Percentiles rank a stretch among this genome's conserved stretches.
These are phyloP conservation scores for Acacia pycnantha DNA, from an alignment of 331 rosid species.

Conservation along the genomic window DNA sequence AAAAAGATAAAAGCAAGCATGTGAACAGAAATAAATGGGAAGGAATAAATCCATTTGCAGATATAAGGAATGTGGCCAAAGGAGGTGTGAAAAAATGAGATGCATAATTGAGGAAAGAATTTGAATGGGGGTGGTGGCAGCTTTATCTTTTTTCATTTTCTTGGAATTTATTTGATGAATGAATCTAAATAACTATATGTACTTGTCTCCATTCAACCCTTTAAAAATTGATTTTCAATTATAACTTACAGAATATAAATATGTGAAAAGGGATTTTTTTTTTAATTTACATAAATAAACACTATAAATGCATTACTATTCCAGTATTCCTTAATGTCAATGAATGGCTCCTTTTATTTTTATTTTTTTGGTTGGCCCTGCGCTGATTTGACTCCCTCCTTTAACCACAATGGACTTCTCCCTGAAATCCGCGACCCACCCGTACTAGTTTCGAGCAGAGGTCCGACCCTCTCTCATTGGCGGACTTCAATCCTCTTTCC, in stretches of 20 bases:
- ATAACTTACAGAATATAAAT: no score
- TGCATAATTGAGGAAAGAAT: not conserved
- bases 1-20: not conserved
- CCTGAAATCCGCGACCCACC: conserved; percentile 44
- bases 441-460: conserved; percentile 34
- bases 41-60: not conserved
- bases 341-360: no score
- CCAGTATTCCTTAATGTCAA: no score
- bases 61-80: not conserved
- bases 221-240: no score
- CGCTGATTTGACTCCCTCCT: conserved; percentile 43
- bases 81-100: not conserved
- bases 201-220: no score
- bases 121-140: not conserved
- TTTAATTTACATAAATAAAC: no score
- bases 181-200: not conserved
- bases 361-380: not conserved
- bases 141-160: not conserved
- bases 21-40: not conserved
- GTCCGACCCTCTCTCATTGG: conserved; percentile 27
- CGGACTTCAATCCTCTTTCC: conserved; percentile 50
- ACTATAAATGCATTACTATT: no score
- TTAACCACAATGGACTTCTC: conserved; percentile 38
- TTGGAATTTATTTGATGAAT: not conserved
- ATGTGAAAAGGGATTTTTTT: no score